Conservation (phyloP, 306 rosid species). For the Phaseolus lunatus region DNA sequence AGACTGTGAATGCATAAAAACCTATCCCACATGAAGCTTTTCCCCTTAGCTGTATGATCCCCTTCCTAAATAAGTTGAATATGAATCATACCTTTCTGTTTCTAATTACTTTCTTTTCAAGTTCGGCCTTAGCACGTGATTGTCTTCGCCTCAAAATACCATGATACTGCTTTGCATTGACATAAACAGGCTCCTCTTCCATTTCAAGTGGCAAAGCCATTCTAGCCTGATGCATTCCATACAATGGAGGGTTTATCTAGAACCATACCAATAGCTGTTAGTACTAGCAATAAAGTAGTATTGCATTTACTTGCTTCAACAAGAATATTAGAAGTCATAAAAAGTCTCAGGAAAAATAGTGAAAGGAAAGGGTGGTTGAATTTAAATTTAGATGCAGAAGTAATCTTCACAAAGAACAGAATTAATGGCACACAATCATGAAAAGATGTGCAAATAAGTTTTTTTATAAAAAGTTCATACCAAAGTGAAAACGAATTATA, state of each 20-base stretch:
- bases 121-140: slow-evolving; percentile 91
- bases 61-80: slow-evolving; percentile 2
- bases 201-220: slow-evolving; percentile 86
- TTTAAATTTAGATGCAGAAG: background rate
- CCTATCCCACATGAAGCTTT: no score
- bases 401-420: background rate
- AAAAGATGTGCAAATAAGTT: background rate
- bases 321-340: slow-evolving; percentile 15
- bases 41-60: background rate
- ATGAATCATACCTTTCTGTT: slow-evolving; percentile 69
- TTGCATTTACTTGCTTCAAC: slow-evolving; percentile 30
- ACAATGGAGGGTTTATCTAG: slow-evolving; percentile 69
- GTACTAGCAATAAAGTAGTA: slow-evolving; percentile 22
- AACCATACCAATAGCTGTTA: slow-evolving; percentile 43
- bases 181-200: slow-evolving; percentile 94
- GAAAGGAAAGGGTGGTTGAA: background rate
- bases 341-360: background rate
- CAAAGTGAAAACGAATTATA: background rate
- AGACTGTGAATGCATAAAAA: background rate
- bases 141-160: slow-evolving; percentile 90
- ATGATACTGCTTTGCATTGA: slow-evolving; percentile 94
- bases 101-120: slow-evolving; percentile 71
- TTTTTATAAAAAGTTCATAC: background rate
- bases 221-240: slow-evolving; percentile 76
- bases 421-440: background rate